Percentiles rank a stretch among this genome's conserved stretches.
phyloP scores from a whole-genome alignment of 805 yeast species.

The Pichia thaimueangensis region DNA sequence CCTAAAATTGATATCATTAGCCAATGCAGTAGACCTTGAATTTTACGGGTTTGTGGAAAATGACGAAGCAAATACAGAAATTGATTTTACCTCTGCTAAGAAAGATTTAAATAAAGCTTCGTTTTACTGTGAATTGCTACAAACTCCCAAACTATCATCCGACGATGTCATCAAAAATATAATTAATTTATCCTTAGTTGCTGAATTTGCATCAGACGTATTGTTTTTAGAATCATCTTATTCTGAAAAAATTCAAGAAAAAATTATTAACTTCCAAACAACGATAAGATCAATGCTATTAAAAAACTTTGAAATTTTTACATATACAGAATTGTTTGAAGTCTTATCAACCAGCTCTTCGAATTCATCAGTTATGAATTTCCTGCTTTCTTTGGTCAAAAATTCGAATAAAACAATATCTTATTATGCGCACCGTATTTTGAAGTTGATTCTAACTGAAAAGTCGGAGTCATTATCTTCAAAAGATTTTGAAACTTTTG shows the following conservation, averaged over 20 bases:
- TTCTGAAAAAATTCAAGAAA: conserved; percentile 5
- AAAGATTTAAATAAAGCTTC: conserved; percentile 4
- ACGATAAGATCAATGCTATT: background rate
- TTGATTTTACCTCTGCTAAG: background rate
- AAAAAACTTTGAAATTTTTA: background rate
- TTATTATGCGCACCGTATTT: conserved; percentile 32
- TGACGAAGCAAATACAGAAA: background rate
- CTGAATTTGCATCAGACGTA: conserved; percentile 28
- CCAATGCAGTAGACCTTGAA: conserved; percentile 22
- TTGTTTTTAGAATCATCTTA: conserved; percentile 5
- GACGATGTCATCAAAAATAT: conserved; percentile 20
- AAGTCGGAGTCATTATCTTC: conserved; percentile 23
- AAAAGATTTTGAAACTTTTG: conserved; percentile 20
- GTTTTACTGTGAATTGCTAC: conserved; percentile 7
- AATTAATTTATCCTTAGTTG: conserved; percentile 31
- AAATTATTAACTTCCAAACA: conserved; percentile 12
- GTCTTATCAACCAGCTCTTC: background rate
- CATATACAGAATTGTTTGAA: background rate
- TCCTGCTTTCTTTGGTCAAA: background rate
- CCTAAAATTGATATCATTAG: conserved; percentile 14
- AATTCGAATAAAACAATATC: conserved; percentile 7
- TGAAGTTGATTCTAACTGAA: conserved; percentile 28
- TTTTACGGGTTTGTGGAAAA: conserved; percentile 14
- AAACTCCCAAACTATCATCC: conserved; percentile 1
- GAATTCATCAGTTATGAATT: background rate